Evolutionary conservation across 2,329 filamentous ascomycete genomes (phyloP).

Genomic region (Nemania sp.): DNA sequence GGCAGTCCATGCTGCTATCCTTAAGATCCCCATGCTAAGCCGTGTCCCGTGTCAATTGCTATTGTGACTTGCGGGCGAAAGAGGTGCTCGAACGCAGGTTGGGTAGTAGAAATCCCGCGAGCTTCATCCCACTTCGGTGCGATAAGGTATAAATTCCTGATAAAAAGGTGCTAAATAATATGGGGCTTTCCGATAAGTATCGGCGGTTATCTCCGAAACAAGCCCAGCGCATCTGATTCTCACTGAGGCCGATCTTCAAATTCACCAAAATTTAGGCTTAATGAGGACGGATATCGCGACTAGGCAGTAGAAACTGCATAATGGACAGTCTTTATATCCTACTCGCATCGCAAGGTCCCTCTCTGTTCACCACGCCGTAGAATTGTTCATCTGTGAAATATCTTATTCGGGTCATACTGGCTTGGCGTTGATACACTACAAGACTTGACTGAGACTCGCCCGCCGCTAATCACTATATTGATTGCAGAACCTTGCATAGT

Average conservation of each 20-base stretch:
- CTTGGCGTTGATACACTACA: too few relatives aligned
- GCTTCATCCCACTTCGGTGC: neutral
- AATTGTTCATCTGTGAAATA: too few relatives aligned
- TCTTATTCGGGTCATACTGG: too few relatives aligned
- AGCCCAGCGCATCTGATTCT: neutral
- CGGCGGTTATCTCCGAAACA: neutral
- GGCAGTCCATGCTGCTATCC: slow-evolving; percentile 46
- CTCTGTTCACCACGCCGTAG: too few relatives aligned
- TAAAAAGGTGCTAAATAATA: slow-evolving; percentile 16
- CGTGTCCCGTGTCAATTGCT: neutral
- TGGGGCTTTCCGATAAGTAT: slow-evolving; percentile 17
- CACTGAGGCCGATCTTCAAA: neutral
- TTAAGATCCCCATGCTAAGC: slow-evolving; percentile 55
- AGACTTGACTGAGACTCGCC: too few relatives aligned
- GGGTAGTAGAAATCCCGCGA: neutral
- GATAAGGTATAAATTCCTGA: neutral
- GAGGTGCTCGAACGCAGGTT: too few relatives aligned
- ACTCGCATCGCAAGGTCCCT: too few relatives aligned
- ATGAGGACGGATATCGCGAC: too few relatives aligned
- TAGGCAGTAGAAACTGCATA: too few relatives aligned
- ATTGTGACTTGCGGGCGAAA: neutral
- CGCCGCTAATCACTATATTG: too few relatives aligned
- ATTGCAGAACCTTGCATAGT: too few relatives aligned
- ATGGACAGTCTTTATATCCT: too few relatives aligned
- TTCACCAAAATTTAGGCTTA: neutral